These are phyloP conservation scores for Nannizziopsis arthrosporioides DNA, from an alignment of 2,329 filamentous ascomycete species.

Conservation along the genomic window DNA sequence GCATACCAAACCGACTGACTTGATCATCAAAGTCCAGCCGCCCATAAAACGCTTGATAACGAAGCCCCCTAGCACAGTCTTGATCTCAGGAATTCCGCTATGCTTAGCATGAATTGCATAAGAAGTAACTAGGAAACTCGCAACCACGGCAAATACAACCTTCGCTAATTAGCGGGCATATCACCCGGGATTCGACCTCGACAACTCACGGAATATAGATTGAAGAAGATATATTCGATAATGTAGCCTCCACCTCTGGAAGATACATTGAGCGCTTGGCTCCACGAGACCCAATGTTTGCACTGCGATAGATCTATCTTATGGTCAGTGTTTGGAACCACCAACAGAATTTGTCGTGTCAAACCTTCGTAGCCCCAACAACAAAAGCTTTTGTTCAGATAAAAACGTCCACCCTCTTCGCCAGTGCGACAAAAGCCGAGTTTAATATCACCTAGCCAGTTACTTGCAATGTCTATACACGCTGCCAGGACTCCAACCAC, in stretches of 20 bases:
- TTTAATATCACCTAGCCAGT: constrained; percentile 91
- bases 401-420: constrained; percentile 72
- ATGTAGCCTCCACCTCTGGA: constrained; percentile 63
- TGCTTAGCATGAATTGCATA: constrained; percentile 94
- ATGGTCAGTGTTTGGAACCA: constrained; percentile 9
- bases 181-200: constrained; percentile 18
- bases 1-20: constrained; percentile 61
- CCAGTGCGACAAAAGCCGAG: constrained; percentile 71
- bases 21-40: constrained; percentile 83
- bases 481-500: constrained; percentile 76
- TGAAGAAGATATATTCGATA: constrained; percentile 77
- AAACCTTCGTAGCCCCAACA: constrained; percentile 73
- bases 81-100: constrained; percentile 99
- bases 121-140: constrained; percentile 72
- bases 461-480: constrained; percentile 75
- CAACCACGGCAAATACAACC: constrained; percentile 67
- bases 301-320: constrained; percentile 59
- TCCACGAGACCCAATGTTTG: constrained; percentile 78
- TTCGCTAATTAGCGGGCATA: constrained; percentile 4
- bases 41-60: constrained; percentile 98
- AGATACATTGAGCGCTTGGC: constrained; percentile 55
- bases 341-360: constrained; percentile 11
- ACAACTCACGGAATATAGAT: constrained; percentile 62
- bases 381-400: constrained; percentile 82
- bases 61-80: constrained; percentile 96